Evolutionary conservation across 108 stramenopile genomes (phyloP).

Genomic region (Nitzschia sp.): DNA sequence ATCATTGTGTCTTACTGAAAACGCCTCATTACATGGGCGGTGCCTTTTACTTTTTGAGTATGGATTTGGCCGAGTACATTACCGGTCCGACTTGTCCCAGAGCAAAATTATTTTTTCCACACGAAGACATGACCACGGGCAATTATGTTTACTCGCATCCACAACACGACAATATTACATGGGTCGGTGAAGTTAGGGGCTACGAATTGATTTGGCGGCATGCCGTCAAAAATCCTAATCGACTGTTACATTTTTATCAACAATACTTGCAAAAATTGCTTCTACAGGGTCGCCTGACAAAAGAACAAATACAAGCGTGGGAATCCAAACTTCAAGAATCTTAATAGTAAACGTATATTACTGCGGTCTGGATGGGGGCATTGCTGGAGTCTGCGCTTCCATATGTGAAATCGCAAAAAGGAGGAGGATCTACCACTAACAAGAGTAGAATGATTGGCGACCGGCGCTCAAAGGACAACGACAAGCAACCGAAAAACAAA

Average conservation of each 20-base stretch:
- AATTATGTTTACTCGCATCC: conserved; percentile 21
- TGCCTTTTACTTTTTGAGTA: conserved; percentile 19
- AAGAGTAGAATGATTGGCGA: too few relatives aligned
- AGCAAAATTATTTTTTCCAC: conserved; percentile 11
- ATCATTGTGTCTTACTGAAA: conserved; percentile 15
- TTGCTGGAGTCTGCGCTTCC: too few relatives aligned
- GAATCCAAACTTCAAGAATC: too few relatives aligned
- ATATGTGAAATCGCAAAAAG: too few relatives aligned
- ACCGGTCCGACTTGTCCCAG: conserved; percentile 8
- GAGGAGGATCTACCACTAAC: too few relatives aligned
- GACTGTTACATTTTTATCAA: not conserved
- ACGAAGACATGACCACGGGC: conserved; percentile 28
- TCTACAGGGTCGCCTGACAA: not conserved
- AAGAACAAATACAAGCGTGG: not conserved
- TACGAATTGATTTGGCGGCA: not conserved
- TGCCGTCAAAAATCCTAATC: conserved; percentile 10
- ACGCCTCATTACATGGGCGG: conserved; percentile 13
- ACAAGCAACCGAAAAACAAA: too few relatives aligned
- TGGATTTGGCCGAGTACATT: conserved; percentile 23
- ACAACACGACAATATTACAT: not conserved
- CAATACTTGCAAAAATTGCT: not conserved
- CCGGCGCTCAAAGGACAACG: too few relatives aligned
- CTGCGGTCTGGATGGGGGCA: too few relatives aligned
- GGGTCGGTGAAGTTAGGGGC: not conserved
- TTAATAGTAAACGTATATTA: too few relatives aligned